phyloP scores from a whole-genome alignment of 129 eudicot species.

The Saposhnikovia divaricata region DNA sequence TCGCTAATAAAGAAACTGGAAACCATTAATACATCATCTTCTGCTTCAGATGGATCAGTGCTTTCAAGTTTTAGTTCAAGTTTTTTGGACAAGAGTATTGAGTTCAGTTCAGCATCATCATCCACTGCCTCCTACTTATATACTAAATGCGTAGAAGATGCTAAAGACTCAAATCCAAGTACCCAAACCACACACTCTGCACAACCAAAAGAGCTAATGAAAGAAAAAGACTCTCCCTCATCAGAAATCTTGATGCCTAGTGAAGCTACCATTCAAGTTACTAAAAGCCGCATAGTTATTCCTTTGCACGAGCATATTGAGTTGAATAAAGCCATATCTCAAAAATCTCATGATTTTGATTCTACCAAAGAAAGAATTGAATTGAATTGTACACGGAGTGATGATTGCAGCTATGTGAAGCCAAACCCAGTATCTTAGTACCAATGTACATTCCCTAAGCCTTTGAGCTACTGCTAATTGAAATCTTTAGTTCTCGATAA shows the following conservation, averaged over 20 bases:
- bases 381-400: constrained; percentile 14
- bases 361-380: constrained; percentile 13
- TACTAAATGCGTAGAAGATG: constrained; percentile 22
- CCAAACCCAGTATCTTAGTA: not conserved
- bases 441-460: not conserved
- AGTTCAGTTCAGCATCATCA: constrained; percentile 43
- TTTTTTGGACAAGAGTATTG: constrained; percentile 28
- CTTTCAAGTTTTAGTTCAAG: constrained; percentile 17
- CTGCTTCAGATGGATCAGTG: constrained; percentile 43
- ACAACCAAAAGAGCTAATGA: constrained; percentile 4
- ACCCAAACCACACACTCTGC: constrained; percentile 9
- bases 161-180: constrained; percentile 11
- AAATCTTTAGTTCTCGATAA: no score
- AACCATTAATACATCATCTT: constrained; percentile 31
- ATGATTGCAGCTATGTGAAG: constrained; percentile 28
- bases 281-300: constrained; percentile 18
- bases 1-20: constrained; percentile 55
- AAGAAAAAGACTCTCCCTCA: constrained; percentile 1
- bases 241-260: not conserved
- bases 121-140: constrained; percentile 24
- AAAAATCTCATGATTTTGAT: constrained; percentile 15
- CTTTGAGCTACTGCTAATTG: not conserved
- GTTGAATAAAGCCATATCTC: constrained; percentile 25
- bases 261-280: constrained; percentile 3
- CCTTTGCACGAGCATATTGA: constrained; percentile 20